Conservation (phyloP, 2,329 filamentous ascomycete genomes). For the Curvularia sp. region DNA sequence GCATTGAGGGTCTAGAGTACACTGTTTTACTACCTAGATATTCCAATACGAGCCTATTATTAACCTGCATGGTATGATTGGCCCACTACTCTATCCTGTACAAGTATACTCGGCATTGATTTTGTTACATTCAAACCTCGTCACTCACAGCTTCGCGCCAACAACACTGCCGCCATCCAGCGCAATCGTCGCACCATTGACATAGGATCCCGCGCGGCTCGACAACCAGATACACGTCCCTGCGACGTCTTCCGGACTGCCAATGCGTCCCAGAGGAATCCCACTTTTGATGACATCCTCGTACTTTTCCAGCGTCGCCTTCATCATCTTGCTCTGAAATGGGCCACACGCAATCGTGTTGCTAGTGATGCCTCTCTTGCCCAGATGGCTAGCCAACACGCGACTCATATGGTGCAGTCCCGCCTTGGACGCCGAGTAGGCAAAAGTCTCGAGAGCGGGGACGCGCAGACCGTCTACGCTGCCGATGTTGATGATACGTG, state of each 20-base stretch:
- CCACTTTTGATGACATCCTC: slow-evolving; percentile 63
- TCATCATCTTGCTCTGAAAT: slow-evolving; percentile 77
- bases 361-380: slow-evolving; percentile 66
- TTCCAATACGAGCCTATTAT: neutral
- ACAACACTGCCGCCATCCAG: slow-evolving; percentile 53
- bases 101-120: neutral
- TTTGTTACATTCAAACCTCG: neutral
- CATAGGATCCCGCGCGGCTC: slow-evolving; percentile 66
- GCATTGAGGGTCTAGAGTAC: neutral
- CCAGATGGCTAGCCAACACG: slow-evolving; percentile 69
- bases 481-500: slow-evolving; percentile 70
- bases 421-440: slow-evolving; percentile 68
- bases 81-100: neutral
- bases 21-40: neutral
- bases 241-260: slow-evolving; percentile 71
- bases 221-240: slow-evolving; percentile 74
- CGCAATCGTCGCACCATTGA: slow-evolving; percentile 55
- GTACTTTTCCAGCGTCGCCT: slow-evolving; percentile 68
- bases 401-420: slow-evolving; percentile 70
- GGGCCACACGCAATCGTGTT: slow-evolving; percentile 77
- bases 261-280: slow-evolving; percentile 72
- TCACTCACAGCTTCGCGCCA: slow-evolving; percentile 44
- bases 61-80: neutral
- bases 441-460: slow-evolving; percentile 64
- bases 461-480: slow-evolving; percentile 69